Evolutionary conservation across 495 filamentous ascomycete genomes (phyloP), one percentile per base, ranked within the genome.

Genomic region (Thozetella sp.): DNA sequence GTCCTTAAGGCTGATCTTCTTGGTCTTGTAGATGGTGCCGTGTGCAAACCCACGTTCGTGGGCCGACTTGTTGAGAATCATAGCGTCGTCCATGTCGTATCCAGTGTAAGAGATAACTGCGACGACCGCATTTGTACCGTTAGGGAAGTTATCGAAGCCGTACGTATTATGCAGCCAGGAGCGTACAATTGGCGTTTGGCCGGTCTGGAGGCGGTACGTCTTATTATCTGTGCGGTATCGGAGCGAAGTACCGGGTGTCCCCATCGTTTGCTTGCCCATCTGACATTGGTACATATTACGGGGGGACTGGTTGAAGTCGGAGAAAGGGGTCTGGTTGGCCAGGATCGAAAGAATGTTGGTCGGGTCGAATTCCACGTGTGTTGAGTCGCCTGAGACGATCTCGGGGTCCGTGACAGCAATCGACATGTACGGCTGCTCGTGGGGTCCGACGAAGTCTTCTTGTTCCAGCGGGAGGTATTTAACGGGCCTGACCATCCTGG

Each of bases 271-370:
- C 74, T 99, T 99, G 73, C 93, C 92, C 95, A 99, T 99, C 79
- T 99, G 95, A 75, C 94, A 97, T 74, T 98, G 95, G 76, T 99
- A 99, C 95, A 99, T 98, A 75, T 99, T 99, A 81, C 95, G 84
- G 13, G 95, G 95, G 25, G 94, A 97, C 73, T 99, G 95, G 77
- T 99, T 99, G 81, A 97, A 96, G 72, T 99, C 92, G 60, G 95
- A 97, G 77, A 98, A 99, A 13, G 95, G 95, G 2, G 95, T 99
- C 90, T 96, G 94, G 78, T 98, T 99, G 62, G 95, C 95, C 51
- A 99, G 81, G 63, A 99, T 99, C 20, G 94, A 97, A 54, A 99
- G 87, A 58, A 99, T 97, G 70, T 97, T 96, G 55, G 94, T 98
- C 13, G 95, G 95, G 58, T 93, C 90, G 68, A 88, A 93, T 74